Percentiles rank a stretch among this genome's conserved stretches.
Evolutionary conservation across 1,284 basidiomycete species (phyloP).

Genomic region (Pterulicium gracile): DNA sequence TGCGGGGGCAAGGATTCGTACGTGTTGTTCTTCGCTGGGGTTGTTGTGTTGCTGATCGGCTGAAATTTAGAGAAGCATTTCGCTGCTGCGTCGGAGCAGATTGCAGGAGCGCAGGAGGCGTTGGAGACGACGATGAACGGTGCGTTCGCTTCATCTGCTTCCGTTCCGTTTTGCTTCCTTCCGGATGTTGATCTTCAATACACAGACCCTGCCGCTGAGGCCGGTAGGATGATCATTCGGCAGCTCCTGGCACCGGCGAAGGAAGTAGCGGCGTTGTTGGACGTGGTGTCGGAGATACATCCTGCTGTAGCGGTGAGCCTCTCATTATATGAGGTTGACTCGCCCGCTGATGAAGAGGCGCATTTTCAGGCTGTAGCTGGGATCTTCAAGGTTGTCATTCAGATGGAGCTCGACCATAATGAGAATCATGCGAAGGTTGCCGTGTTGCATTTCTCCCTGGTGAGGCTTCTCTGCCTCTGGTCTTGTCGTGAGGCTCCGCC

Average conservation of each 20-base stretch:
- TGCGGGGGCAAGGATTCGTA: neutral
- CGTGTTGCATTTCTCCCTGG: neutral
- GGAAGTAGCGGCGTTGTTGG: constrained; percentile 12
- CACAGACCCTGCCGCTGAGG: neutral
- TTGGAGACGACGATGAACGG: neutral
- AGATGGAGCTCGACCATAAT: constrained; percentile 15
- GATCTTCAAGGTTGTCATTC: constrained; percentile 11
- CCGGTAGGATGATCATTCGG: neutral
- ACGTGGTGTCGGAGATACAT: constrained; percentile 12
- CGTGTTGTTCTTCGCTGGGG: neutral
- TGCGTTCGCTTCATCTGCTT: neutral
- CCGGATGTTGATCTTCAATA: too few species aligned
- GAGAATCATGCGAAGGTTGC: constrained; percentile 19
- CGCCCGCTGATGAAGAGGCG: neutral
- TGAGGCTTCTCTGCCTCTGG: neutral
- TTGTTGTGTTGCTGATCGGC: neutral
- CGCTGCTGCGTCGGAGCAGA: neutral
- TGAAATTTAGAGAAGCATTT: neutral
- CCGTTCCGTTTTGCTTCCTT: neutral
- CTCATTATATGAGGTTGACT: neutral
- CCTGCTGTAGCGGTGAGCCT: constrained; percentile 13
- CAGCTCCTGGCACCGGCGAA: constrained; percentile 10
- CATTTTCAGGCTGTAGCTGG: neutral
- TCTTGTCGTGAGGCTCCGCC: constrained; percentile 8
- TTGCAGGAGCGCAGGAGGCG: neutral